phyloP scores from a whole-genome alignment of 2,329 filamentous ascomycete species.

The Trichophaea hybrida region DNA sequence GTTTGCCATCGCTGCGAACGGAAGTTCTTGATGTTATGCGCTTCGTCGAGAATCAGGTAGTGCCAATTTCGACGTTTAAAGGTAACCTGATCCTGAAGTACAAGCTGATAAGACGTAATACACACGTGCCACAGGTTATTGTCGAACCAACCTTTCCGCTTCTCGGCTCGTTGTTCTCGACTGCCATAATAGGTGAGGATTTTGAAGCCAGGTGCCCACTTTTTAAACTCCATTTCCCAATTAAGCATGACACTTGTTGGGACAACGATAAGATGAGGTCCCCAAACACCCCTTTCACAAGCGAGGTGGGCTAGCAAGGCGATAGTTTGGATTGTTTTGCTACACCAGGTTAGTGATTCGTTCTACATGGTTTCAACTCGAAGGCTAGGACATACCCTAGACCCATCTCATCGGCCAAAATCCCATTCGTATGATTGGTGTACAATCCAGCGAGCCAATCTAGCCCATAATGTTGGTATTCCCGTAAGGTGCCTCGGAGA shows the following conservation, averaged over 20 bases:
- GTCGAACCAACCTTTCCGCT: constrained; percentile 84
- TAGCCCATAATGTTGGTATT: constrained; percentile 92
- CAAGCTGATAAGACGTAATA: constrained; percentile 94
- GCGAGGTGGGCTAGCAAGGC: constrained; percentile 84
- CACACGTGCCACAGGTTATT: constrained; percentile 93
- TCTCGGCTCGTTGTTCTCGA: constrained; percentile 78
- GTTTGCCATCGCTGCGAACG: constrained; percentile 95
- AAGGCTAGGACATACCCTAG: constrained; percentile 37
- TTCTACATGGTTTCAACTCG: neutral
- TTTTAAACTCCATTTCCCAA: constrained; percentile 99
- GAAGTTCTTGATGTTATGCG: constrained; percentile 99
- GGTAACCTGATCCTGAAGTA: constrained; percentile 82
- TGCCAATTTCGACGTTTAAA: constrained; percentile 91
- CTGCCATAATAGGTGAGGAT: constrained; percentile 94
- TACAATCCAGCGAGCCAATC: constrained; percentile 95
- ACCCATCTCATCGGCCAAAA: constrained; percentile 96
- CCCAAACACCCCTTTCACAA: constrained; percentile 82
- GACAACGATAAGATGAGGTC: constrained; percentile 87
- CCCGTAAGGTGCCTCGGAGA: constrained; percentile 72
- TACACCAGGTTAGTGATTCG: constrained; percentile 3
- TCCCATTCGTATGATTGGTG: constrained; percentile 83
- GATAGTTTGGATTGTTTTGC: constrained; percentile 97
- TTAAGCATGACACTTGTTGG: constrained; percentile 98
- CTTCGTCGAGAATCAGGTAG: constrained; percentile 95
- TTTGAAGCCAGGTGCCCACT: constrained; percentile 96